phyloP scores from a whole-genome alignment of 345 rosid species.

The Adansonia digitata region DNA sequence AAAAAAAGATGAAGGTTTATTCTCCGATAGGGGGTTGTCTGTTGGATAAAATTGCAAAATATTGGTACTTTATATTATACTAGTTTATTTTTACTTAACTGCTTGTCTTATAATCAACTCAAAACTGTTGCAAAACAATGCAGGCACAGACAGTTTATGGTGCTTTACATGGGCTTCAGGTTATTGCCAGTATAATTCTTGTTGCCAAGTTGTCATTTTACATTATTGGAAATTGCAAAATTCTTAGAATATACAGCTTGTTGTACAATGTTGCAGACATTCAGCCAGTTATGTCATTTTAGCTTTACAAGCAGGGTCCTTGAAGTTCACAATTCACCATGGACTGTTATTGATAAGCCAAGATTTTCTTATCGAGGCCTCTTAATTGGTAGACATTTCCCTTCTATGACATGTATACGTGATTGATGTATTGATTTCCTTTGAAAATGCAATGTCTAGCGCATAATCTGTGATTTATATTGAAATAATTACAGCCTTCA shows the following conservation, averaged over 20 bases:
- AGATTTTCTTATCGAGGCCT: constrained; percentile 72
- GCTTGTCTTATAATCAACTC: constrained; percentile 6
- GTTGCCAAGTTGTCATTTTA: neutral
- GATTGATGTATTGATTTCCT: neutral
- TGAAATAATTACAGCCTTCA: neutral
- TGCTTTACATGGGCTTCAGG: constrained; percentile 77
- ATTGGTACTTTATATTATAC: neutral
- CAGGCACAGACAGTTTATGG: constrained; percentile 71
- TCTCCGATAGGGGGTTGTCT: neutral
- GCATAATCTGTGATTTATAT: neutral
- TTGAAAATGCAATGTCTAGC: neutral
- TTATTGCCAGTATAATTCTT: constrained; percentile 17
- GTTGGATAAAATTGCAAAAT: neutral
- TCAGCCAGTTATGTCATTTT: constrained; percentile 65
- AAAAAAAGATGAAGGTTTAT: neutral
- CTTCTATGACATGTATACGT: neutral
- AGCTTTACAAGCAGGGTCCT: constrained; percentile 37
- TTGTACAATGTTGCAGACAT: constrained; percentile 45
- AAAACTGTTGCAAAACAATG: constrained; percentile 14
- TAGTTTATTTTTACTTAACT: neutral
- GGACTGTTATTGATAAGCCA: constrained; percentile 59
- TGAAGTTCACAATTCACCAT: constrained; percentile 52
- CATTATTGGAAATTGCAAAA: neutral
- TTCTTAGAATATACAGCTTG: constrained; percentile 7
- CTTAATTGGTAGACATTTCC: constrained; percentile 46